These are phyloP conservation scores for Penicillium sp. DNA, from an alignment of 2,329 filamentous ascomycete genomes.

Conservation along the genomic window DNA sequence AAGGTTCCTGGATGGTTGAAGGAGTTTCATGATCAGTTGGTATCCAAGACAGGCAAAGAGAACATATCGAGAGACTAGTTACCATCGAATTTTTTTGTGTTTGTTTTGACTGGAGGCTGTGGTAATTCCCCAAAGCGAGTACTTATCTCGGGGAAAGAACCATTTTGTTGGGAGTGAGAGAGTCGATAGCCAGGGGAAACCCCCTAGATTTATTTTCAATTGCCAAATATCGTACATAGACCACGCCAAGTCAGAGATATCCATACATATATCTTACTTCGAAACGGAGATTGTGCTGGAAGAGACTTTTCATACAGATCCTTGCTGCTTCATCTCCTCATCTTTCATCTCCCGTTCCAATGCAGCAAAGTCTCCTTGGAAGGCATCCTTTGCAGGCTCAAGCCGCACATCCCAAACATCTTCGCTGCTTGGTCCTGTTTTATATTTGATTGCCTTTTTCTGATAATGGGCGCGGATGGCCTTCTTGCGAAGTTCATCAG, in stretches of 20 bases:
- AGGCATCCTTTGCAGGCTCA: conserved; percentile 52
- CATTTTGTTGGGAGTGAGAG: too few species aligned
- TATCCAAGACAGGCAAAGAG: too few species aligned
- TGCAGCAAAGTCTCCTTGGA: conserved; percentile 42
- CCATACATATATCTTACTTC: conserved; percentile 11
- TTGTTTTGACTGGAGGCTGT: conserved; percentile 3
- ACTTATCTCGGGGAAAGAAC: too few species aligned
- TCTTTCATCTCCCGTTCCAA: conserved; percentile 40
- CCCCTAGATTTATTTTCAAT: too few species aligned
- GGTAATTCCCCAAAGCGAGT: too few species aligned
- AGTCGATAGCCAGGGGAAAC: too few species aligned
- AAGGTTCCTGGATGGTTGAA: too few species aligned
- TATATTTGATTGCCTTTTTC: conserved; percentile 60
- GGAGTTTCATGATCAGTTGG: too few species aligned
- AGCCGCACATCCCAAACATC: conserved; percentile 79
- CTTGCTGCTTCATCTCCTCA: conserved; percentile 37
- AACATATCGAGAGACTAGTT: too few species aligned
- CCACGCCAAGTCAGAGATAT: conserved; percentile 1
- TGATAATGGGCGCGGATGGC: conserved; percentile 62
- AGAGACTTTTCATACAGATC: conserved; percentile 12
- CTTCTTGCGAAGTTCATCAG: conserved; percentile 54
- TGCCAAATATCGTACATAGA: conserved; percentile 7
- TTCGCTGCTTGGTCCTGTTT: conserved; percentile 69
- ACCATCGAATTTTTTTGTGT: conserved; percentile 6
- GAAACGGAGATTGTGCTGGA: neutral